Evolutionary conservation across 139 green algal species (phyloP), one percentile per base, ranked within the genome.

Genomic region (Coccomyxa sp.): DNA sequence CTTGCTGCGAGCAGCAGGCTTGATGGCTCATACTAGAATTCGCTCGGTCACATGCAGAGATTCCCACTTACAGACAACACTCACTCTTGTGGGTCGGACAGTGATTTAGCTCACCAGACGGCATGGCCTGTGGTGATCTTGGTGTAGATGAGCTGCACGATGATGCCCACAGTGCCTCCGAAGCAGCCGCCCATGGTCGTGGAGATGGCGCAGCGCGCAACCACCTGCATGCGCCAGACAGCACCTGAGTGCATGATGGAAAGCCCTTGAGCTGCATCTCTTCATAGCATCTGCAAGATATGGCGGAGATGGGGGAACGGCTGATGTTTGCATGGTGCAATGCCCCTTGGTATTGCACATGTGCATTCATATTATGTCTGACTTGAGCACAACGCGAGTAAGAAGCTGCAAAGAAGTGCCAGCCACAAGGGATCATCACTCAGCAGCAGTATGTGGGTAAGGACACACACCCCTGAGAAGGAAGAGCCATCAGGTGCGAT

Each of bases 161-260:
- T 27, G 35, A 87, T 50, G 16, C 44, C 70, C 34, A 39, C 74
- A 50, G 68, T 70, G 1, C 75, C 82, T 3, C 78, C 82, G 68
- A 82, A 78, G 55, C 73, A 74, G 71, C 35, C 79, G 29, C 74
- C 79, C 71, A 87, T 70, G 7, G 74, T 82, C 29, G 82, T 87
- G 40, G 39, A 80, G n/a, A 87, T 76, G 54, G 79, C 75, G 64
- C 76, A 82, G 12, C 78, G 58, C 8, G 70, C 78, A 24, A 82
- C 82, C 40, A 86, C 73, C 69, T 83, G 74, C 14, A 54, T 4
- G 22, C 24, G 1, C 55, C 18, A 31, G 2, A 35, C 64, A 36
- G 73, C 29, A 38, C 33, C 70, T 44, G 35, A 64, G 5, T 64
- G 50, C 50, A 64, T 64, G 50, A 18, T 64, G 5, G 27, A n/a